phyloP scores from a whole-genome alignment of 2,329 filamentous ascomycete genomes.

The Xylariaceae sp. region DNA sequence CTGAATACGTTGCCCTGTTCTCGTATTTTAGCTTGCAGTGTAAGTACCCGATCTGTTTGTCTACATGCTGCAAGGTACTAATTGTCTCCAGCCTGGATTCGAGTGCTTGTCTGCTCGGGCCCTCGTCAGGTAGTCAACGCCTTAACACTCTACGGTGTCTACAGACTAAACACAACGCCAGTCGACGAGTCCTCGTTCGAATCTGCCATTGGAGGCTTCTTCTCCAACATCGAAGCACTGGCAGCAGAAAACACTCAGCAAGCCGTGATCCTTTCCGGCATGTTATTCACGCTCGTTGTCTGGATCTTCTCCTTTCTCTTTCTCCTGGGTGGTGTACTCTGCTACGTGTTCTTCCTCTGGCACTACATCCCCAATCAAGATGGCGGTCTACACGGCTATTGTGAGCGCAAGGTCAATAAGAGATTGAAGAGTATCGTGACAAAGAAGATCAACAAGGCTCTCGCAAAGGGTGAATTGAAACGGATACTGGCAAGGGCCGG shows the following conservation, averaged over 20 bases:
- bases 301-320: constrained; percentile 79
- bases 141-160: constrained; percentile 80
- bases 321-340: constrained; percentile 66
- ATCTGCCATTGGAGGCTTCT: constrained; percentile 68
- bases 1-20: constrained; percentile 85
- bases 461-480: constrained; percentile 69
- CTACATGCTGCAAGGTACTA: constrained; percentile 12
- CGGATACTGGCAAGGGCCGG: constrained; percentile 50
- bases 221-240: constrained; percentile 70
- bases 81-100: constrained; percentile 64
- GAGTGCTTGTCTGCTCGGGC: constrained; percentile 83
- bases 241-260: constrained; percentile 70
- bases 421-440: constrained; percentile 79
- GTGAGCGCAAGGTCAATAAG: constrained; percentile 84
- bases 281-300: constrained; percentile 86
- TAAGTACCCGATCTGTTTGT: constrained; percentile 33
- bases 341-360: constrained; percentile 87
- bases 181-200: constrained; percentile 47
- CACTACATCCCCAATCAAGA: constrained; percentile 82
- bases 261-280: constrained; percentile 77
- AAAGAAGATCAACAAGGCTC: constrained; percentile 79
- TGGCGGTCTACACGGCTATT: constrained; percentile 77
- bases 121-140: constrained; percentile 89
- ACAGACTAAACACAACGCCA: constrained; percentile 67
- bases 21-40: constrained; percentile 75